A percentile compares a stretch with the other conserved stretches of the same genome.
Conservation (phyloP, 2,329 filamentous ascomycete species). For the Neocucurbitaria cava region DNA sequence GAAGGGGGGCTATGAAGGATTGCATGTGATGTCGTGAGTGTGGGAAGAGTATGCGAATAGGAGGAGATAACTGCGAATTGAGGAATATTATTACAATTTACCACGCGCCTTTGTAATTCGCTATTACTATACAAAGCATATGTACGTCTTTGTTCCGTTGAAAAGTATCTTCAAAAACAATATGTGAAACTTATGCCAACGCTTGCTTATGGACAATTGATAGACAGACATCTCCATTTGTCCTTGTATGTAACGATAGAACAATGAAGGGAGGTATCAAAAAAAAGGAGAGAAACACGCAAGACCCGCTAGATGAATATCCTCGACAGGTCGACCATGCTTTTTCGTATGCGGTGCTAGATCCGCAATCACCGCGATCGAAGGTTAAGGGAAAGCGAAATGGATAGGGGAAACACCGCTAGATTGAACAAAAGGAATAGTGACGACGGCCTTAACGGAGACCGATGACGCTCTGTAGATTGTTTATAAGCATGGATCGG, state of each 20-base stretch:
- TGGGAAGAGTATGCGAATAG: too few relatives aligned
- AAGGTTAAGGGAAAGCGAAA: conserved; percentile 5
- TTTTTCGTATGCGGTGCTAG: conserved; percentile 17
- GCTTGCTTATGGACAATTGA: conserved; percentile 31
- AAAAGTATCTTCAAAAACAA: conserved; percentile 16
- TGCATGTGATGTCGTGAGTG: not conserved
- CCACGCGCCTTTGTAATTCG: conserved; percentile 3
- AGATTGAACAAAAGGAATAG: conserved; percentile 23
- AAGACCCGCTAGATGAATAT: conserved; percentile 12
- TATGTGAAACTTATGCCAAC: conserved; percentile 17
- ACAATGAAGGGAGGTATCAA: conserved; percentile 36
- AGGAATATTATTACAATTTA: conserved; percentile 25
- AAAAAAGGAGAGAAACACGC: conserved; percentile 17
- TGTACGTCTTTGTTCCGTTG: conserved; percentile 13
- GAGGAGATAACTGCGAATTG: not conserved
- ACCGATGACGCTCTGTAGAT: conserved; percentile 80
- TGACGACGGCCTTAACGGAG: conserved; percentile 63
- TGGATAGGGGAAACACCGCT: conserved; percentile 10
- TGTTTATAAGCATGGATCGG: conserved; percentile 16
- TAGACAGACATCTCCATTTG: conserved; percentile 31
- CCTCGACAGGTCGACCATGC: conserved; percentile 11
- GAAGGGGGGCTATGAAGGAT: too few relatives aligned
- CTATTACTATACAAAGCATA: conserved; percentile 22
- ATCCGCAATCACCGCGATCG: conserved; percentile 5
- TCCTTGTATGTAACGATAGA: conserved; percentile 10